Evolutionary conservation across 176 grass and related monocot species (phyloP).

Genomic region (Rhynchospora tenuis): DNA sequence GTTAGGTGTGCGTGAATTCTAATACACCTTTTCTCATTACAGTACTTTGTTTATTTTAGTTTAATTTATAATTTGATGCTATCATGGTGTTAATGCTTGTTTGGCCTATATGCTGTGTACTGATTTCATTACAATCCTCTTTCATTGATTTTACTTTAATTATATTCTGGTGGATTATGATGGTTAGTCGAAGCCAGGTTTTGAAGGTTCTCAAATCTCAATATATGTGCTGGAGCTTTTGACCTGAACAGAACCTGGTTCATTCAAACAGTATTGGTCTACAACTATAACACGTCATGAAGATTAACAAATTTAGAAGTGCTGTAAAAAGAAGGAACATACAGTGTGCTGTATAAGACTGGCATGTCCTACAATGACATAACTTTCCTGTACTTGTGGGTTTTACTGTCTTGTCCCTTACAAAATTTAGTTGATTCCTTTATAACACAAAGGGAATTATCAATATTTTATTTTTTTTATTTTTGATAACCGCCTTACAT

Average conservation of each 20-base stretch:
- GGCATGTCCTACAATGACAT: background rate
- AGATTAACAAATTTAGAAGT: background rate
- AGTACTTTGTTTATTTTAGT: conserved; percentile 17
- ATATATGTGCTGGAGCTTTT: background rate
- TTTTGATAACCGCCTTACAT: background rate
- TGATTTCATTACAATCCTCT: conserved; percentile 30
- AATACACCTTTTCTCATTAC: too few species aligned
- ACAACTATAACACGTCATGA: background rate
- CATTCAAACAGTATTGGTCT: background rate
- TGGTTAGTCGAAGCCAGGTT: conserved; percentile 30
- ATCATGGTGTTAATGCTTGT: too few species aligned
- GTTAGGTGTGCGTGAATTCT: too few species aligned
- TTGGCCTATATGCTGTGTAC: too few species aligned
- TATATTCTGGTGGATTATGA: background rate
- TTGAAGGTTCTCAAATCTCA: too few species aligned
- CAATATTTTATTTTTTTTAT: background rate
- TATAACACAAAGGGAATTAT: background rate
- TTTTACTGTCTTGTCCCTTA: background rate
- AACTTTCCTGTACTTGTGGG: background rate
- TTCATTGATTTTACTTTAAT: conserved; percentile 21
- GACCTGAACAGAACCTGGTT: background rate
- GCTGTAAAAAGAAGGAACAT: background rate
- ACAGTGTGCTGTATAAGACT: background rate
- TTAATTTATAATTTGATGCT: conserved; percentile 24
- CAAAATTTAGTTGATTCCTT: conserved; percentile 6